phyloP scores from a whole-genome alignment of 768 basidiomycete genomes.

The Phanerodontia chrysosporium region DNA sequence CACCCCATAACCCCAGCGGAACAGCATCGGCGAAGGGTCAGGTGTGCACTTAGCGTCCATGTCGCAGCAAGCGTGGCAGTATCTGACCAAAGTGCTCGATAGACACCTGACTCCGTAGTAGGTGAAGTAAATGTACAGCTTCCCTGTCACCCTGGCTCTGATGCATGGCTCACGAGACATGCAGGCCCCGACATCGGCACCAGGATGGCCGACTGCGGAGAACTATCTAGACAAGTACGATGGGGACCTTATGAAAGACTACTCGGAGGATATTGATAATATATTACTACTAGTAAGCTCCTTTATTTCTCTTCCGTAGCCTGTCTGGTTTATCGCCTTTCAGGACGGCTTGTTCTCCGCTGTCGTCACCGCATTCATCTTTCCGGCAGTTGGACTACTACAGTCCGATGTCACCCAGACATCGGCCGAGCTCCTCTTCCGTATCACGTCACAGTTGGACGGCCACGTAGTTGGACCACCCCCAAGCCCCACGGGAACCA shows the following conservation, averaged over 20 bases:
- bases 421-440: slow-evolving; percentile 5
- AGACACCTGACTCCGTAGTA: too few relatives aligned
- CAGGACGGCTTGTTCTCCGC: slow-evolving; percentile 11
- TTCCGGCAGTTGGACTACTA: background rate
- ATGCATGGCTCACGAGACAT: too few relatives aligned
- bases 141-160: too few relatives aligned
- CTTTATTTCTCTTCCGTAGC: background rate
- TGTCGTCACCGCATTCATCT: slow-evolving; percentile 3
- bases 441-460: background rate
- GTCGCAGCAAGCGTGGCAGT: too few relatives aligned
- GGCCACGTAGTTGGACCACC: background rate
- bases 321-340: slow-evolving; percentile 22
- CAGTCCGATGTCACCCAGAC: slow-evolving; percentile 12
- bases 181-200: too few relatives aligned
- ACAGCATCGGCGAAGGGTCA: too few relatives aligned
- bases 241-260: background rate
- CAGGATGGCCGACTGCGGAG: slow-evolving; percentile 4
- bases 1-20: too few relatives aligned
- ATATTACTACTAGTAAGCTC: background rate
- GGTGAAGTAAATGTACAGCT: too few relatives aligned
- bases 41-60: too few relatives aligned
- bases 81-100: too few relatives aligned
- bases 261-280: slow-evolving; percentile 6
- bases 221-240: slow-evolving; percentile 6
- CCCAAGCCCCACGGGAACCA: background rate